Conservation (phyloP, 1,284 basidiomycete genomes). For the Coniferiporia weirii region DNA sequence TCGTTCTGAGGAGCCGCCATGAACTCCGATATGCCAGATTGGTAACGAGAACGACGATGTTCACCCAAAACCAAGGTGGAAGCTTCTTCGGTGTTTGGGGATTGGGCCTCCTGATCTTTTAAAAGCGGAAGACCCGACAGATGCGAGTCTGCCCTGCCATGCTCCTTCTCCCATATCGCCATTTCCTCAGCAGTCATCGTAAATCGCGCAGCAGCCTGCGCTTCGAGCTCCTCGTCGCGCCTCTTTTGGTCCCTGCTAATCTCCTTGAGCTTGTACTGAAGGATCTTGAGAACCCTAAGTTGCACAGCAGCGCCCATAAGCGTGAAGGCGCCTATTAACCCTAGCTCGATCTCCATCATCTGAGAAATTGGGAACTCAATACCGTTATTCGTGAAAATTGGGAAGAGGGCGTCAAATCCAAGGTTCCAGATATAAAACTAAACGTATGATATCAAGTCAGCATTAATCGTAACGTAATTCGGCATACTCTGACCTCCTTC, state of each 20-base stretch:
- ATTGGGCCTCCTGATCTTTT: conserved; percentile 53
- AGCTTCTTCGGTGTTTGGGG: conserved; percentile 43
- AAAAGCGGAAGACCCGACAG: conserved; percentile 51
- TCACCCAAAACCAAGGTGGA: conserved; percentile 46
- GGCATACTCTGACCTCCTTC: conserved; percentile 67
- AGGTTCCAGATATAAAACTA: conserved; percentile 95
- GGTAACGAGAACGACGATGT: conserved; percentile 49
- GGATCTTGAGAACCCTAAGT: conserved; percentile 75
- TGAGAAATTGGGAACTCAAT: conserved; percentile 82
- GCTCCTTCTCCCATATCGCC: conserved; percentile 81
- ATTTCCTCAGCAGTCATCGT: conserved; percentile 65
- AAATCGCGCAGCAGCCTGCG: conserved; percentile 70
- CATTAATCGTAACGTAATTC: not conserved
- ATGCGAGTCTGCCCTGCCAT: conserved; percentile 58
- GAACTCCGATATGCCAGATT: conserved; percentile 69
- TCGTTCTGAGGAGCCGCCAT: conserved; percentile 53
- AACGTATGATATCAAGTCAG: conserved; percentile 7
- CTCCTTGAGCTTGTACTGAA: conserved; percentile 74
- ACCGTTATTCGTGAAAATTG: conserved; percentile 59
- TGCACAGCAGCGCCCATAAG: conserved; percentile 89
- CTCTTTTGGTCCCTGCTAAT: conserved; percentile 73
- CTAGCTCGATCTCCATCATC: conserved; percentile 91
- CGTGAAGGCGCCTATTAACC: conserved; percentile 75
- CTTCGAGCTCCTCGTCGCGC: conserved; percentile 71
- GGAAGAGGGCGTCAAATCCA: conserved; percentile 77